Evolutionary conservation across 257 asterid genomes (phyloP).

Genomic region (Solanum megistacrolobum): DNA sequence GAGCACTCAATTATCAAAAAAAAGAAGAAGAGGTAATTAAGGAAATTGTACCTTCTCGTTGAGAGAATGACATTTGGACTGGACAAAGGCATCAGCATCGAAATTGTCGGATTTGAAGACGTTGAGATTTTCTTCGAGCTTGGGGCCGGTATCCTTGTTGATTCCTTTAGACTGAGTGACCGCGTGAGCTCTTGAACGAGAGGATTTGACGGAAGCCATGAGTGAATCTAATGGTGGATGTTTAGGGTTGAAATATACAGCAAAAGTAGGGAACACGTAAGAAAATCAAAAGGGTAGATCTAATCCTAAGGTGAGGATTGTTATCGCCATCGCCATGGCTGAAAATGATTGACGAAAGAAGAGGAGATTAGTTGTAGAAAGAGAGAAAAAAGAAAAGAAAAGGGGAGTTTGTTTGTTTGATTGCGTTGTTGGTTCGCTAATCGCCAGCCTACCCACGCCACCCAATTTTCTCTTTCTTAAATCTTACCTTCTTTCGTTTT

Average conservation of each 20-base stretch:
- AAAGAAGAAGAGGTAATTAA: background rate
- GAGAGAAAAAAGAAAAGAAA: background rate
- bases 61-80: slow-evolving; percentile 83
- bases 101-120: slow-evolving; percentile 85
- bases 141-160: slow-evolving; percentile 53
- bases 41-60: slow-evolving; percentile 58
- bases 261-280: background rate
- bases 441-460: background rate
- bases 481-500: background rate
- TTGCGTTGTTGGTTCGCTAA: background rate
- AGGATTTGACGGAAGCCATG: slow-evolving; percentile 78
- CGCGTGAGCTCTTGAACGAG: slow-evolving; percentile 72
- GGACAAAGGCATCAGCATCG: slow-evolving; percentile 82
- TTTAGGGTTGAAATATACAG: background rate
- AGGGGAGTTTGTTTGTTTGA: background rate
- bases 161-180: slow-evolving; percentile 47
- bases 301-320: background rate
- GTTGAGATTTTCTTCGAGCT: slow-evolving; percentile 86
- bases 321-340: background rate
- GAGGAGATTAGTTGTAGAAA: background rate
- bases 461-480: background rate
- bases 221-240: background rate
- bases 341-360: background rate
- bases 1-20: background rate
- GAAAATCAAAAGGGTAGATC: background rate